phyloP scores from a whole-genome alignment of 75 land plant species.

The Larix kaempferi region DNA sequence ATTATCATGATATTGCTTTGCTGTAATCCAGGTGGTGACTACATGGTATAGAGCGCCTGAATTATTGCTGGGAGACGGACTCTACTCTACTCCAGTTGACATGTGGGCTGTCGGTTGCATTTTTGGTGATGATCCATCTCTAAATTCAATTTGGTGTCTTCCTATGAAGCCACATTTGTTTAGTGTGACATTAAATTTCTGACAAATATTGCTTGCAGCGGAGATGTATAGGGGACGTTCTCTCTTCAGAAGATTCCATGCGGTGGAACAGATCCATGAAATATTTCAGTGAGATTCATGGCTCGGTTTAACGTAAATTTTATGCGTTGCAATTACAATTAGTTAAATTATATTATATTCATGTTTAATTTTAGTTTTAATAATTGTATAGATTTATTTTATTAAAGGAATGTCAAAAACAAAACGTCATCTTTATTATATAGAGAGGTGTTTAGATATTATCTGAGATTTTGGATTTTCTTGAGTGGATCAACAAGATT shows the following conservation, averaged over 20 bases:
- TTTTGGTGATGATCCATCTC: conserved; percentile 2
- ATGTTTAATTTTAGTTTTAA: too few relatives aligned
- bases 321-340: too few relatives aligned
- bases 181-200: background rate
- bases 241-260: conserved; percentile 17
- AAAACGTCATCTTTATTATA: too few relatives aligned
- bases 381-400: too few relatives aligned
- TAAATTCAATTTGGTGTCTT: background rate
- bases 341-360: too few relatives aligned
- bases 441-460: too few relatives aligned
- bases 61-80: conserved; percentile 22
- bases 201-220: conserved; percentile 6
- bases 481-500: too few relatives aligned
- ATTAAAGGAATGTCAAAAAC: too few relatives aligned
- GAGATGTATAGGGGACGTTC: conserved; percentile 14
- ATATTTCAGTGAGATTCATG: conserved; percentile 15
- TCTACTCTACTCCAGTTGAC: conserved; percentile 29
- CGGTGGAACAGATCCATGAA: conserved; percentile 22
- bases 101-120: conserved; percentile 32
- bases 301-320: too few relatives aligned
- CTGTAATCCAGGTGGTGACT: background rate
- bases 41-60: conserved; percentile 28
- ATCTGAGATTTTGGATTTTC: too few relatives aligned
- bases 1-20: too few relatives aligned
- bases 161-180: too few relatives aligned